Base-by-base conservation (phyloP, 169 alveolate genomes). In the Plasmodium ovale region DNA sequence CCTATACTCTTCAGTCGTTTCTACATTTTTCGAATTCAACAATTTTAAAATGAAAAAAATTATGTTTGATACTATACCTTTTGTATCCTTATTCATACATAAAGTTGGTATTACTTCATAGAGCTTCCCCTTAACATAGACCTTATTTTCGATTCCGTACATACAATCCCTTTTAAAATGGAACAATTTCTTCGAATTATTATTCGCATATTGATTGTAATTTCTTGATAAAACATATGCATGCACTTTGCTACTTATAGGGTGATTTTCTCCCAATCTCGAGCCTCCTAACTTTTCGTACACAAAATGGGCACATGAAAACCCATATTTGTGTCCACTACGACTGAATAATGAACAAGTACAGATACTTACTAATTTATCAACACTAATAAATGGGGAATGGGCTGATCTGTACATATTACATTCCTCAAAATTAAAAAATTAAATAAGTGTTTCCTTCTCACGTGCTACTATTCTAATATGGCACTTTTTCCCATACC, bases 41-140 rank as follows among this genome's bases (percentile, higher is more conserved):
- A 42, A 39, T 42, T 68, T 56, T 51, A 84, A 23, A 84, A 84
- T 68, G 49, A 25, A 62, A 59, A 68, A 84, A 35, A 84, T 67
- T 27, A 84, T 35, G 53, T 84, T 84, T 7, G 87, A n/a, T n/a
- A 54, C 33, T 35, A 84, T 54, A 72, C 42, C 31, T 12, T 56
- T 33, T 14, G n/a, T 33, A 23, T 68, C 87, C 39, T 84, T 84
- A 14, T 29, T 29, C 21, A 21, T 84, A 29, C 91, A 68, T 84
- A 84, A 60, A 10, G 39, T 0, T 23, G 60, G 70, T 12, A 84
- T 39, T 29, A 84, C 25, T 5, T 84, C 91, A 72, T 53, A 39
- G 27, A 84, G 7, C 7, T 84, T 60, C 1, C 69, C 65, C 44
- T 68, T 84, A 6, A 84, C 65, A 60, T 59, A 62, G 31, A 84